Evolutionary conservation across 2,329 filamentous ascomycete genomes (phyloP), one percentile per base, ranked within the genome.

Genomic region (Sclerotinia spermophila): DNA sequence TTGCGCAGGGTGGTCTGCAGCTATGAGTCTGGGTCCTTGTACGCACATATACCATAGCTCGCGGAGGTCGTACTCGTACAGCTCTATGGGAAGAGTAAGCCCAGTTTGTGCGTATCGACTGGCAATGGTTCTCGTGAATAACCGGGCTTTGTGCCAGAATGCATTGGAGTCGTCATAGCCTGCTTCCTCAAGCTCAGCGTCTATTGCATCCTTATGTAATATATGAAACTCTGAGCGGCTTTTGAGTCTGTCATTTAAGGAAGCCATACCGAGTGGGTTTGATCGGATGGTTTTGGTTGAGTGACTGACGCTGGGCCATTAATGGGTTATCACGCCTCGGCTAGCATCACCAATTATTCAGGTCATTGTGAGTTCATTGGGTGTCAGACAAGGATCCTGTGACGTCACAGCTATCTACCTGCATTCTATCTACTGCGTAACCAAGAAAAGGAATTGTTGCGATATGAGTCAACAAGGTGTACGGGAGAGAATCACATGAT

Each of bases 111-210:
- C 2, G 2, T n/a, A 51, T 11, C 48, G 48, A 27, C 48, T 51
- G 0, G 13, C 11, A 6, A 51, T 51, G 5, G n/a, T 51, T 0
- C 48, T 11, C 11, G 13, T 51, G 13, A 51, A 10, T 0, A 51
- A 10, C 0, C 48, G 11, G 48, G 13, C 11, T 51, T 51, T 5
- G 0, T 51, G 5, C 24, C 2, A 27, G 2, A 51, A 27, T n/a
- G 48, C 11, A 17, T 27, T 51, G 24, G 11, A 51, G 5, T 27
- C 2, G 24, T n/a, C 0, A 3, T 1, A 15, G 5, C 1, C 24
- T 51, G 48, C 24, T 51, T 51, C 2, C 1, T 0, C 24, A 2
- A 51, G 11, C n/a, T 51, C 13, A 24, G 11, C 13, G 13, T 27
- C 24, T 15, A 51, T 1, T n/a, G 5, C 11, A 1, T 51, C 11